These are phyloP conservation scores for Neofusicoccum umdonicola DNA, from an alignment of 2,329 filamentous ascomycete genomes.

Conservation along the genomic window DNA sequence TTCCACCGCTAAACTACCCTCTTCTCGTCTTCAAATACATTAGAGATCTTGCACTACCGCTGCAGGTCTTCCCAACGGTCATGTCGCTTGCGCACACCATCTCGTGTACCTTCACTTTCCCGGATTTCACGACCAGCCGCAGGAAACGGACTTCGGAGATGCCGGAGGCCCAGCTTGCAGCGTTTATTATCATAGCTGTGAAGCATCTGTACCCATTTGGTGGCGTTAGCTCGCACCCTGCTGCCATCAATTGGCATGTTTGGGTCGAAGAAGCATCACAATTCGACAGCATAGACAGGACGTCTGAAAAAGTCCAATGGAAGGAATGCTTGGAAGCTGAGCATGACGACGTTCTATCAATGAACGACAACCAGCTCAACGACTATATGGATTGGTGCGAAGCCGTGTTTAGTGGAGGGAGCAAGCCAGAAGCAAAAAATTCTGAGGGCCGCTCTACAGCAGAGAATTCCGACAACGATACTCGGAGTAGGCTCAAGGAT, in stretches of 20 bases:
- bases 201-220: constrained; percentile 76
- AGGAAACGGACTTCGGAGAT: constrained; percentile 26
- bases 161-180: constrained; percentile 71
- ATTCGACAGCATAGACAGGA: background rate
- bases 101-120: constrained; percentile 58
- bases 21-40: constrained; percentile 68
- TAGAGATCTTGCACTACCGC: constrained; percentile 69
- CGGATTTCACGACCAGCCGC: constrained; percentile 32
- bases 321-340: constrained; percentile 24
- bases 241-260: constrained; percentile 64
- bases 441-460: too few species aligned
- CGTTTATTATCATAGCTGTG: constrained; percentile 69
- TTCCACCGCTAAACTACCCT: constrained; percentile 71
- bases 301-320: constrained; percentile 30
- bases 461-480: too few species aligned
- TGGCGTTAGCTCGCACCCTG: too few species aligned
- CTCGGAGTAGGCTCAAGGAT: too few species aligned
- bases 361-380: too few species aligned
- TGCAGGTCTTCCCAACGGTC: constrained; percentile 63
- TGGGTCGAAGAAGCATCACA: constrained; percentile 51
- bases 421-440: too few species aligned
- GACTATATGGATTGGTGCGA: too few species aligned
- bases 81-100: constrained; percentile 55
- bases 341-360: too few species aligned
- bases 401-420: too few species aligned